Evolutionary conservation across 257 asterid genomes (phyloP), one percentile per base, ranked within the genome.

Genomic region (Nicotiana noctiflora): DNA sequence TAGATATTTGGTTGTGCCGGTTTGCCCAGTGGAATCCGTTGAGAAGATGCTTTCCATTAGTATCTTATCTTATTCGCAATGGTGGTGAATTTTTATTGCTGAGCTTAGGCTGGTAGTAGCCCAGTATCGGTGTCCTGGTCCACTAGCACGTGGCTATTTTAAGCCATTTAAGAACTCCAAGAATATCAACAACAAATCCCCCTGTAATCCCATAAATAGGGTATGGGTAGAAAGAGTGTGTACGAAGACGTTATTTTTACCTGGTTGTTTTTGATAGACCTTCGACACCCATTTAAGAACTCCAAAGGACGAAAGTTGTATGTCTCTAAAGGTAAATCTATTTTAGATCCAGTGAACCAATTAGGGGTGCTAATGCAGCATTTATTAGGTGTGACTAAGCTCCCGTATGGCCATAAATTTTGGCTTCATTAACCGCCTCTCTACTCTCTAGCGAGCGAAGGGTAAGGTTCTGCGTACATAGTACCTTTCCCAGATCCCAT

Each of bases 161-260:
- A 70, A 70, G 34, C 32, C 12, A 19, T 40, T 5, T 19, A 70
- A 19, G 34, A 19, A n/a, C 31, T 34, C 31, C 11, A 6, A 40
- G 11, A 40, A 40, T 0, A 40, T 25, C 27, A n/a, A 37, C 2
- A 37, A 37, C 0, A 40, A 40, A 40, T n/a, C 3, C 11, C 0
- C 1, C 3, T 1, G 8, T 40, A 40, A 40, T 8, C 0, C 0
- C 8, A 37, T 0, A 37, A 37, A 0, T 6, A 9, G 9, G 44
- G 10, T 7, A 0, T 7, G 46, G 46, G n/a, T 25, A 25, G 2
- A 10, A 37, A 0, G 2, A 40, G 12, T 2, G 12, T 40, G 3
- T 32, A 32, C 1, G 8, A 1, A 4, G 0, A 40, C 3, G 0
- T 8, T 40, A 40, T 0, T 3, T 3, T 0, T 8, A 2, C 3